Conservation (phyloP, 2,329 filamentous ascomycete genomes). For the Drechslerella coelobrocha region DNA sequence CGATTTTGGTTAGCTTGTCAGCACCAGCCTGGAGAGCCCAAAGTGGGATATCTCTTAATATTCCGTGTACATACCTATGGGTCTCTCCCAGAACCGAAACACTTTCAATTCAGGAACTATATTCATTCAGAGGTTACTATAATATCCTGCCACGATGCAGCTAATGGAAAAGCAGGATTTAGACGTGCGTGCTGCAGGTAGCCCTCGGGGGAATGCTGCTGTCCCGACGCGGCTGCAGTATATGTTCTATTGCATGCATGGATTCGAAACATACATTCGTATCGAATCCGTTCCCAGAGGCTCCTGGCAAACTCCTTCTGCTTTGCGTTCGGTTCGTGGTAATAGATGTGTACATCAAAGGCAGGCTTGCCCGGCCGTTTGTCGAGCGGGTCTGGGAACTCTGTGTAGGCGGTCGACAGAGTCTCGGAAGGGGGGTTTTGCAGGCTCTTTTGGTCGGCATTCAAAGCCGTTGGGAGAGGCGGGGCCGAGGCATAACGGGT, state of each 20-base stretch:
- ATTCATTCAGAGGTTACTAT: neutral
- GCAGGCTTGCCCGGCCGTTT: slow-evolving; percentile 70
- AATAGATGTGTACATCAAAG: slow-evolving; percentile 89
- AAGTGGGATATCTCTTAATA: slow-evolving; percentile 65
- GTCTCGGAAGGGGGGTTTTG: slow-evolving; percentile 69
- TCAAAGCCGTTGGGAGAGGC: slow-evolving; percentile 62
- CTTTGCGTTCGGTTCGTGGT: slow-evolving; percentile 64
- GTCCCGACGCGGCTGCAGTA: too few relatives aligned
- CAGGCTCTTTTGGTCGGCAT: slow-evolving; percentile 78
- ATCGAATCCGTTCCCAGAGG: slow-evolving; percentile 36
- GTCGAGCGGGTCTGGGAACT: slow-evolving; percentile 72
- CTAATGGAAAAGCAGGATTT: neutral
- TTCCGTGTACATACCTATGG: slow-evolving; percentile 65
- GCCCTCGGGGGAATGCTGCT: too few relatives aligned
- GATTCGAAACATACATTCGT: slow-evolving; percentile 21
- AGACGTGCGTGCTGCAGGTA: slow-evolving; percentile 2
- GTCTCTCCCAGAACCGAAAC: slow-evolving; percentile 77
- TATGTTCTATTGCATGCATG: slow-evolving; percentile 5
- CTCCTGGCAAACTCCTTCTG: slow-evolving; percentile 37
- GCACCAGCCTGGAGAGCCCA: slow-evolving; percentile 58
- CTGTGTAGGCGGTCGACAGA: slow-evolving; percentile 72
- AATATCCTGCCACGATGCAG: neutral
- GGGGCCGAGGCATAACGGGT: slow-evolving; percentile 65
- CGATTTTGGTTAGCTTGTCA: neutral
- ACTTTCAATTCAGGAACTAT: slow-evolving; percentile 83